These are phyloP conservation scores for Pterulicium gracile DNA, from an alignment of 1,284 basidiomycete genomes.

Conservation along the genomic window DNA sequence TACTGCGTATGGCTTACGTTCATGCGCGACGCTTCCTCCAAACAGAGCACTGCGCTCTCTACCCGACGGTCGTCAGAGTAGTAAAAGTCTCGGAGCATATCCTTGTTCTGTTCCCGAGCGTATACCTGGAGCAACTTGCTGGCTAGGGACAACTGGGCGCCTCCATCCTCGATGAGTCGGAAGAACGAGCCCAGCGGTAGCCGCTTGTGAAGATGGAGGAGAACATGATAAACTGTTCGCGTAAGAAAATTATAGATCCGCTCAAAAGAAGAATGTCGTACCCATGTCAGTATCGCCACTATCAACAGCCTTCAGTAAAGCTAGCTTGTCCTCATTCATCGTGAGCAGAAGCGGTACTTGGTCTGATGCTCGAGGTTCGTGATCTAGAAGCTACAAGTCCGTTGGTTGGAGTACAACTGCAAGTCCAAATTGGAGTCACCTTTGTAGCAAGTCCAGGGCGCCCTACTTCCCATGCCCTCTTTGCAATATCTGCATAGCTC, in stretches of 20 bases:
- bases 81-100: conserved; percentile 92
- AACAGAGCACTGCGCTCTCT: conserved; percentile 78
- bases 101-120: conserved; percentile 80
- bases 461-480: conserved; percentile 89
- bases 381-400: conserved; percentile 67
- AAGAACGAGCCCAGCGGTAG: conserved; percentile 91
- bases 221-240: conserved; percentile 74
- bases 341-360: conserved; percentile 87
- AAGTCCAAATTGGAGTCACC: conserved; percentile 29
- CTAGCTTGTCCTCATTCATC: conserved; percentile 92
- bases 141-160: conserved; percentile 62
- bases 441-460: conserved; percentile 80
- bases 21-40: conserved; percentile 71
- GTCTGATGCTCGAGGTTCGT: conserved; percentile 83
- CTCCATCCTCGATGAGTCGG: conserved; percentile 85
- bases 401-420: conserved; percentile 3
- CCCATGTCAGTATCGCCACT: conserved; percentile 94
- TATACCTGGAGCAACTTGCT: conserved; percentile 77
- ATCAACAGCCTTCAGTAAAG: conserved; percentile 84
- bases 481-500: conserved; percentile 92
- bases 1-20: conserved; percentile 38
- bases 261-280: conserved; percentile 23
- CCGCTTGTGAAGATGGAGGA: conserved; percentile 76
- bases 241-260: neutral
- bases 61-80: conserved; percentile 95